These are phyloP conservation scores for Lachancea dasiensis DNA, from an alignment of 805 yeast species.

Conservation along the genomic window DNA sequence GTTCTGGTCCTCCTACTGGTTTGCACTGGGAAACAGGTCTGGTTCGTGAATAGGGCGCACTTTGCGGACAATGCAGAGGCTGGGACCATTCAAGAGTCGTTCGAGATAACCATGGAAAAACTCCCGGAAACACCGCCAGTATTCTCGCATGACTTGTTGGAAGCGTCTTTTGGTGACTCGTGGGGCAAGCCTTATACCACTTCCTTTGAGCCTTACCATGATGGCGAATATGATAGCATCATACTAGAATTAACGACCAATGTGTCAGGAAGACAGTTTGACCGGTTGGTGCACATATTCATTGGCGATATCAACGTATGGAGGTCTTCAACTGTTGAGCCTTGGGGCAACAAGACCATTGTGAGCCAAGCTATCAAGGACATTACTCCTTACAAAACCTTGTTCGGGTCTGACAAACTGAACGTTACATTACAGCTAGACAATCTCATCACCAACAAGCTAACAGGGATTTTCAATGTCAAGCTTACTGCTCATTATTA, in stretches of 20 bases:
- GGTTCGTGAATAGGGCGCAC: too few relatives aligned
- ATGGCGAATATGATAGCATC: slow-evolving; percentile 44
- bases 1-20: too few relatives aligned
- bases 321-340: slow-evolving; percentile 85
- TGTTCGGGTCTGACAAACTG: slow-evolving; percentile 40
- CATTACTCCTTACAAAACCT: slow-evolving; percentile 45
- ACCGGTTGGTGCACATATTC: slow-evolving; percentile 58
- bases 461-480: slow-evolving; percentile 58
- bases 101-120: slow-evolving; percentile 12
- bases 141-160: slow-evolving; percentile 36
- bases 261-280: slow-evolving; percentile 57
- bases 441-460: slow-evolving; percentile 47
- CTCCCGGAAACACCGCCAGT: slow-evolving; percentile 31
- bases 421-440: slow-evolving; percentile 55
- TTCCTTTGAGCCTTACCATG: slow-evolving; percentile 41
- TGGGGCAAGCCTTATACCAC: slow-evolving; percentile 52
- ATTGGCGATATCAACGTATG: slow-evolving; percentile 62
- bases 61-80: too few relatives aligned
- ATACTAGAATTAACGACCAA: slow-evolving; percentile 47
- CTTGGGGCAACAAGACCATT: slow-evolving; percentile 41
- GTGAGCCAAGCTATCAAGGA: slow-evolving; percentile 56
- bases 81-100: slow-evolving; percentile 6
- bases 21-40: too few relatives aligned
- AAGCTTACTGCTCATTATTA: slow-evolving; percentile 48
- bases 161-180: slow-evolving; percentile 48